phyloP scores from a whole-genome alignment of 1,284 basidiomycete species.

The Wolfiporia cocos region DNA sequence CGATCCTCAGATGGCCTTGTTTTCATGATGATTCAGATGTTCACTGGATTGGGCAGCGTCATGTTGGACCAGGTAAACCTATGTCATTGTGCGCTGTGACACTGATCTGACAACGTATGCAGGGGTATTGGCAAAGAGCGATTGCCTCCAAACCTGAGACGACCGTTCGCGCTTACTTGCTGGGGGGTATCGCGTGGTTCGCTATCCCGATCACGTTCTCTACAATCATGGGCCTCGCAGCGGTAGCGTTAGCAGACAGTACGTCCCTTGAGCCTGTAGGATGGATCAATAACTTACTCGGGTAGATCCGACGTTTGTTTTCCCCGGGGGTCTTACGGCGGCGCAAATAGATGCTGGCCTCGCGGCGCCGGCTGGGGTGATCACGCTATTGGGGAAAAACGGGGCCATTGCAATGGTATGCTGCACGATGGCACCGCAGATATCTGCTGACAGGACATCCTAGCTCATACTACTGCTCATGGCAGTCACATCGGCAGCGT shows the following conservation, averaged over 20 bases:
- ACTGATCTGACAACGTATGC: neutral
- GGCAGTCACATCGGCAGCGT: constrained; percentile 38
- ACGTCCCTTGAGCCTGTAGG: neutral
- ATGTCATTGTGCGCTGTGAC: neutral
- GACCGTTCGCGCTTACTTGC: constrained; percentile 27
- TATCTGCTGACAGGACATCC: constrained; percentile 21
- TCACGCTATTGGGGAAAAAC: constrained; percentile 7
- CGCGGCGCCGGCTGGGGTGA: constrained; percentile 7
- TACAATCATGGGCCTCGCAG: constrained; percentile 34
- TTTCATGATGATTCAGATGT: constrained; percentile 9
- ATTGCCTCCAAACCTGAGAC: constrained; percentile 26
- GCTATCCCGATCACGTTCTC: constrained; percentile 36
- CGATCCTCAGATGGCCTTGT: constrained; percentile 6
- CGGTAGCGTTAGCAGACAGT: constrained; percentile 23
- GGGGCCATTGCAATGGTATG: constrained; percentile 8
- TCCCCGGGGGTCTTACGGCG: constrained; percentile 3
- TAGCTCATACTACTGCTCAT: constrained; percentile 32
- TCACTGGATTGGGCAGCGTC: constrained; percentile 8
- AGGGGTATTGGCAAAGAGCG: constrained; percentile 19
- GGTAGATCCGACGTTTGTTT: constrained; percentile 4
- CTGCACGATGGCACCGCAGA: no score
- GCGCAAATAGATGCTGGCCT: constrained; percentile 8
- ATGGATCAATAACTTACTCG: neutral
- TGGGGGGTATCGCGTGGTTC: constrained; percentile 34
- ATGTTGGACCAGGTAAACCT: constrained; percentile 12